These are phyloP conservation scores for Mrakiaceae sp. DNA, from an alignment of 1,284 basidiomycete genomes.

Conservation along the genomic window DNA sequence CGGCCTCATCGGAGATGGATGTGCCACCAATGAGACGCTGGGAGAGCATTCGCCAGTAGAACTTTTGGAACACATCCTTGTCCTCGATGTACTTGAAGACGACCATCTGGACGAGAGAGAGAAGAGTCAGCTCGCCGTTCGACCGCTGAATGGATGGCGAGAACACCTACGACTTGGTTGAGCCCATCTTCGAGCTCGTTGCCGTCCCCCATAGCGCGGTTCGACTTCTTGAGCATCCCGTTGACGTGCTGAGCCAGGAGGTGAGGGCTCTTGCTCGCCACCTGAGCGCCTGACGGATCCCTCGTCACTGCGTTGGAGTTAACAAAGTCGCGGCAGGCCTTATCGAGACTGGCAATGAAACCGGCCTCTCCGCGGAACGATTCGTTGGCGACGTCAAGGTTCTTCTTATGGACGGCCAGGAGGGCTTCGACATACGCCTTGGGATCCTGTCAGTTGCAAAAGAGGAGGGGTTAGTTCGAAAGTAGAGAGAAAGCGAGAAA, in stretches of 20 bases:
- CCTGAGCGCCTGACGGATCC: conserved; percentile 30
- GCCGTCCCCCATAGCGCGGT: conserved; percentile 83
- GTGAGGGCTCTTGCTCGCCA: conserved; percentile 85
- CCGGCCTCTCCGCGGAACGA: conserved; percentile 91
- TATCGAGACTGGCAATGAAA: conserved; percentile 86
- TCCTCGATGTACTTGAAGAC: conserved; percentile 99
- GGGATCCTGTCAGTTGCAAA: conserved; percentile 41
- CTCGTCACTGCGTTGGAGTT: conserved; percentile 88
- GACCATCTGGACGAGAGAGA: conserved; percentile 57
- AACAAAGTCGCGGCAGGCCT: conserved; percentile 89
- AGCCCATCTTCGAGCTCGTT: conserved; percentile 78
- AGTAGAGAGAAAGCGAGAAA: neutral
- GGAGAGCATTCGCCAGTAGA: conserved; percentile 94
- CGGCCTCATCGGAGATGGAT: conserved; percentile 92
- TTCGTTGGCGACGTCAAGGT: conserved; percentile 75
- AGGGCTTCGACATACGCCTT: conserved; percentile 91
- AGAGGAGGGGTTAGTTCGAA: neutral
- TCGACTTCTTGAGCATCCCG: conserved; percentile 82
- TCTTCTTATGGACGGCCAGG: conserved; percentile 83
- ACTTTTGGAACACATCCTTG: conserved; percentile 99
- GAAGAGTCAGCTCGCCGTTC: neutral
- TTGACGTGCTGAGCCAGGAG: conserved; percentile 90
- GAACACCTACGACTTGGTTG: conserved; percentile 66
- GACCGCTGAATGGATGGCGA: neutral
- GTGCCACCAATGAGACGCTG: conserved; percentile 86